Evolutionary conservation across 805 yeast genomes (phyloP), one percentile per base, ranked within the genome.

Genomic region (Sugiyamaella mastotermitis): DNA sequence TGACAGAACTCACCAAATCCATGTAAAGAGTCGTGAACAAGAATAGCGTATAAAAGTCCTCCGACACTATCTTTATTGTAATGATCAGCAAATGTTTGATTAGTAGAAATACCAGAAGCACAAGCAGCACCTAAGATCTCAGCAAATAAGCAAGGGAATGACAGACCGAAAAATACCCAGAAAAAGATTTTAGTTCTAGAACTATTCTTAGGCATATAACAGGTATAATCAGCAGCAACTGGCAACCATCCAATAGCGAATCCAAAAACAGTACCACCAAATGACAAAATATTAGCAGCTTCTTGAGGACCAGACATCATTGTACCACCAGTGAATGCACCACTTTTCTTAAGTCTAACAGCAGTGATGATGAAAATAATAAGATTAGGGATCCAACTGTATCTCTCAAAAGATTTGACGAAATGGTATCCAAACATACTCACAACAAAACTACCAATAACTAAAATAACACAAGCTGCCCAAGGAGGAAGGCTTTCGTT

Each of bases 171-270:
- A 43, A 74, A 59, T 40, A 87, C 75, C 47, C 78, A 72, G 39
- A 72, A 58, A 66, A 85, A 86, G 40, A 85, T 68, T 56, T 68
- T 78, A 55, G 49, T 47, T 31, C 75, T 65, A 60, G 72, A 74
- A 47, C 80, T 76, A 53, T 74, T 69, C 52, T 72, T 67, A 49
- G 82, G 84, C 74, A 83, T 85, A 66, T 85, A 88, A 31, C 82
- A 87, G 35, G 95, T 85, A 65, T 87, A 88, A 64, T 87, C 97
- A 37, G 94, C 77, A 19, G 96, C 92, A 52, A 80, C 85, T 14
- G 95, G 80, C 40, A 94, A 76, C 97, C 97, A 87, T 46, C 96
- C 96, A 38, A 95, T 76, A 35, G 95, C 94, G 55, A 80, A 87
- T 47, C 96, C 96, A 52, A 75, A 87, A 47, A 83, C 60, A 31